Base-by-base conservation (phyloP, 805 yeast species). In the Starmerella sp. region DNA sequence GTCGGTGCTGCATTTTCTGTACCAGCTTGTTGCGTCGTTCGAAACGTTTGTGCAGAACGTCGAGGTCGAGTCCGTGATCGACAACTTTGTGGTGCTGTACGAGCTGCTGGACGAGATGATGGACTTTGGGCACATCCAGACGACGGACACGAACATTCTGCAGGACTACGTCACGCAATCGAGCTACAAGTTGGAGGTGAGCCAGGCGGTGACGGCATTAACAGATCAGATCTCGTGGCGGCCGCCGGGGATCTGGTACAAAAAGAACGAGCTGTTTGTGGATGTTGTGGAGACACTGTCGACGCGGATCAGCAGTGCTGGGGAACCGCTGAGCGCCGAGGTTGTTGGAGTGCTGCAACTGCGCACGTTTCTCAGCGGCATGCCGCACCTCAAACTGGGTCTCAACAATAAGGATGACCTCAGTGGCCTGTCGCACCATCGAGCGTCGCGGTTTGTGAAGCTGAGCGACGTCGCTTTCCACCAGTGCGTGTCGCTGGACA, bases 41-140 rank as follows among this genome's bases (percentile, higher is more conserved):
- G 71, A 71, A 49, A 70, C 69, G 48, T 80, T 80, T 60, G 75
- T 78, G 60, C 69, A 70, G 57, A 66, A 60, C 22, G 67, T 84
- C 42, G 79, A 78, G 62, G 76, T 76, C 53, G 89, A 83, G 53
- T 63, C 79, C 15, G 77, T 87, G 2, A 70, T 78, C 28, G 95
- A 88, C 67, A 88, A 88, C 67, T 77, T 79, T 60, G 80, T 82
- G 36, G 72, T 88, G 49, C 77, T 88, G 7, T 84, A 83, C 68
- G 96, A 89, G 66, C 70, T 88, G n/a, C 69, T 88, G 45, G 96
- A 88, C 65, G 96, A 88, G 65, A 84, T 88, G 75, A 77, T 86
- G 80, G 96, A 89, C 67, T 84, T 78, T 68, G 96, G 96, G 8
- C 70, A 84, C n/a, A 81, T 88, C 1, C 96, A 89, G 69, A 73